Percentiles rank a stretch among this genome's conserved stretches.
These are phyloP conservation scores for Thelephora terrestris DNA, from an alignment of 1,284 basidiomycete genomes.

Conservation along the genomic window DNA sequence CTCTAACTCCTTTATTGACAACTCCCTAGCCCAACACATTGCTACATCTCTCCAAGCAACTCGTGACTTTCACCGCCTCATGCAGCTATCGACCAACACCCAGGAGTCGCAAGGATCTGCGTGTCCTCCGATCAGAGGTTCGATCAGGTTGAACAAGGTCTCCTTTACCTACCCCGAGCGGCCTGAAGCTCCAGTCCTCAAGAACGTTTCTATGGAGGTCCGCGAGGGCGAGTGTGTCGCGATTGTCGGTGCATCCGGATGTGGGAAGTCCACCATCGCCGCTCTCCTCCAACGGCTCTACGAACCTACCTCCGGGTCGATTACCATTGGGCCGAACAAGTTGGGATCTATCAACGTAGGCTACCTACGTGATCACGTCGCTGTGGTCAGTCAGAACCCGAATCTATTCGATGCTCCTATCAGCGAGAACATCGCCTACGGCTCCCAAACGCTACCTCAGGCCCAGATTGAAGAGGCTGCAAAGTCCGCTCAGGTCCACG, in stretches of 20 bases:
- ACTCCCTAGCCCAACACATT: slow-evolving; percentile 58
- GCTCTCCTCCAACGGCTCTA: slow-evolving; percentile 80
- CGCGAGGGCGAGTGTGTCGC: slow-evolving; percentile 73
- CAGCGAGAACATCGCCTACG: slow-evolving; percentile 83
- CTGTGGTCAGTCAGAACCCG: slow-evolving; percentile 79
- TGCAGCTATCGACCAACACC: slow-evolving; percentile 48
- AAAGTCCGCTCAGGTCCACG: slow-evolving; percentile 69
- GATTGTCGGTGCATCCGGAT: slow-evolving; percentile 81
- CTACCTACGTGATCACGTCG: slow-evolving; percentile 74
- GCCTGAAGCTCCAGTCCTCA: slow-evolving; percentile 63
- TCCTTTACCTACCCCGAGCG: slow-evolving; percentile 77
- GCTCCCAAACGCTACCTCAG: slow-evolving; percentile 38
- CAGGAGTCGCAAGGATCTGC: slow-evolving; percentile 61
- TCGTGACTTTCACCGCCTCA: slow-evolving; percentile 63
- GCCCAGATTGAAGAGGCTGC: slow-evolving; percentile 64
- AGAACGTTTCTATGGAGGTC: slow-evolving; percentile 55
- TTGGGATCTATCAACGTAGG: slow-evolving; percentile 52
- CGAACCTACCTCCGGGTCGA: slow-evolving; percentile 58
- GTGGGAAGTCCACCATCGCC: slow-evolving; percentile 83
- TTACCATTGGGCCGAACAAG: slow-evolving; percentile 45
- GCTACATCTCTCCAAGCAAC: slow-evolving; percentile 76
- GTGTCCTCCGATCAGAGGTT: slow-evolving; percentile 55
- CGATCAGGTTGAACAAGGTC: slow-evolving; percentile 62
- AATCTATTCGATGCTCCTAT: slow-evolving; percentile 82
- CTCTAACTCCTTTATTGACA: slow-evolving; percentile 8